Conservation (phyloP, 2,329 filamentous ascomycete genomes). For the Alternaria dauci region DNA sequence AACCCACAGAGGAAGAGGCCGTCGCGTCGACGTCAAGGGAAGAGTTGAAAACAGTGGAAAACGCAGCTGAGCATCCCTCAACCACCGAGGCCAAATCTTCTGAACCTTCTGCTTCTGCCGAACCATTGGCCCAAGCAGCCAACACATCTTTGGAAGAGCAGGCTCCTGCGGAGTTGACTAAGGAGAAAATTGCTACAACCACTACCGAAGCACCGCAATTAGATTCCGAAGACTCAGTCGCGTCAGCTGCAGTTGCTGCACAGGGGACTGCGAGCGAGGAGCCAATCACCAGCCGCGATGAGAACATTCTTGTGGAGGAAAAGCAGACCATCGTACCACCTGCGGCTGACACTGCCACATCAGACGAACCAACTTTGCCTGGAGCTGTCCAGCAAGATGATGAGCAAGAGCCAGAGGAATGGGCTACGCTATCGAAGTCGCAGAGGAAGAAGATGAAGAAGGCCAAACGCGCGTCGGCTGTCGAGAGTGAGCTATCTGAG, state of each 20-base stretch:
- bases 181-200: not conserved
- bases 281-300: not conserved
- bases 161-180: not conserved
- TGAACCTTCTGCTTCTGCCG: not conserved
- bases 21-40: constrained; percentile 25
- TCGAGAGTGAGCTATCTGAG: constrained; percentile 21
- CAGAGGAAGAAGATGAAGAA: constrained; percentile 44
- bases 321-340: not conserved
- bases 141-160: not conserved
- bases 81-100: constrained; percentile 10
- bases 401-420: constrained; percentile 19
- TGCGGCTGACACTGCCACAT: not conserved
- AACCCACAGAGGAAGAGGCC: constrained; percentile 15
- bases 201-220: not conserved
- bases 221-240: not conserved
- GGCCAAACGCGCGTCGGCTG: constrained; percentile 31
- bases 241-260: not conserved
- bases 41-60: constrained; percentile 38
- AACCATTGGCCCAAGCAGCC: constrained; percentile 1
- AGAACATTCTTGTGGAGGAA: not conserved
- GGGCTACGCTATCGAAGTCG: constrained; percentile 33
- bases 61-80: constrained; percentile 25
- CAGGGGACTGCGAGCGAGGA: not conserved
- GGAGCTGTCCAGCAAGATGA: constrained; percentile 6
- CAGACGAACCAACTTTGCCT: not conserved